A percentile compares a stretch with the other conserved stretches of the same genome.
Conservation (phyloP, 1,284 basidiomycete genomes). For the Pisolithus thermaeus region DNA sequence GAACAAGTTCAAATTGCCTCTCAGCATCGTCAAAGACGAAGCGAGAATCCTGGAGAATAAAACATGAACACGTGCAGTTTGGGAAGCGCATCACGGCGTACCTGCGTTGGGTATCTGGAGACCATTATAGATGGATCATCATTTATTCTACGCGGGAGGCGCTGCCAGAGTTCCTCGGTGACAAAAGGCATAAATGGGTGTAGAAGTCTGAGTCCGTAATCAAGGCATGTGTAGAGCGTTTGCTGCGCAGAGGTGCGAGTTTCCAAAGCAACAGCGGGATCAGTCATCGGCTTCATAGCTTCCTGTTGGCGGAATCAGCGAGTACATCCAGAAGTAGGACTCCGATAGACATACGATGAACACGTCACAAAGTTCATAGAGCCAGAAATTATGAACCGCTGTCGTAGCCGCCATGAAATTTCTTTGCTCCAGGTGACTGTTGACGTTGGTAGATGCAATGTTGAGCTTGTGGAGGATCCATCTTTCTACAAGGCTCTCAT, state of each 20-base stretch:
- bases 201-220: constrained; percentile 82
- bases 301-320: constrained; percentile 48
- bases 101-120: constrained; percentile 74
- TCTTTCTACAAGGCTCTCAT: constrained; percentile 88
- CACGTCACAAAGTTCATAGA: constrained; percentile 97
- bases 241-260: constrained; percentile 85
- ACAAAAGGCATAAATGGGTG: constrained; percentile 99
- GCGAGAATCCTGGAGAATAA: constrained; percentile 43
- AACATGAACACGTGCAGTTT: not conserved
- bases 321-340: not conserved
- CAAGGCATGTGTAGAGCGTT: constrained; percentile 93
- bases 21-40: constrained; percentile 74
- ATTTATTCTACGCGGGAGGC: constrained; percentile 79
- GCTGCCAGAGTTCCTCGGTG: constrained; percentile 98
- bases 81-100: constrained; percentile 35
- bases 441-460: constrained; percentile 71
- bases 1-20: constrained; percentile 83
- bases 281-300: constrained; percentile 97
- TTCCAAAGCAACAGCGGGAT: constrained; percentile 59
- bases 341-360: constrained; percentile 72
- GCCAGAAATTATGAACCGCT: constrained; percentile 90
- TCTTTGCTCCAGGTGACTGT: constrained; percentile 70
- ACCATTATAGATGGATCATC: constrained; percentile 89
- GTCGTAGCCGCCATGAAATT: constrained; percentile 93
- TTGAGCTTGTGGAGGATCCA: constrained; percentile 98